Evolutionary conservation across 345 rosid species (phyloP).

Genomic region (Nasturtium officinale): DNA sequence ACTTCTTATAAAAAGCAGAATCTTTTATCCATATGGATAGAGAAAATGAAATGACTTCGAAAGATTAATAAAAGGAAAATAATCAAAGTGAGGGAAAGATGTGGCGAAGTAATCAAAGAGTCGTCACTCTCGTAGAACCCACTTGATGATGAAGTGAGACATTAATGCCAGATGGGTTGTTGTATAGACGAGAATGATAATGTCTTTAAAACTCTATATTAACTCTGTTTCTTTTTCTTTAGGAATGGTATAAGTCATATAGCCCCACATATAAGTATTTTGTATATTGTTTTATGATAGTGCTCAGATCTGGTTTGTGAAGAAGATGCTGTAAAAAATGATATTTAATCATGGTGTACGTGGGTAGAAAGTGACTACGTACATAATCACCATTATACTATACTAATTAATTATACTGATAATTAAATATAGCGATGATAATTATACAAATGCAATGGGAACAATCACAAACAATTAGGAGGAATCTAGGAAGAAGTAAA

Average conservation of each 20-base stretch:
- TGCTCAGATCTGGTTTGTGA: constrained; percentile 29
- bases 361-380: constrained; percentile 36
- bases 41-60: constrained; percentile 33
- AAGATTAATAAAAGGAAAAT: constrained; percentile 15
- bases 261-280: not conserved
- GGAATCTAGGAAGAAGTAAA: constrained; percentile 43
- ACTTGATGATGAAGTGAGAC: constrained; percentile 30
- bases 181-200: constrained; percentile 35
- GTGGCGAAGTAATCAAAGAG: constrained; percentile 41
- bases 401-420: not conserved
- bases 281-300: not conserved
- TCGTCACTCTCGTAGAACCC: constrained; percentile 45
- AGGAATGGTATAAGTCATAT: constrained; percentile 10
- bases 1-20: not conserved
- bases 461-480: constrained; percentile 45
- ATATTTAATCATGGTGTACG: constrained; percentile 10
- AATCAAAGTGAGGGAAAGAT: constrained; percentile 26
- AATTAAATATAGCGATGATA: not conserved
- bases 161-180: constrained; percentile 41
- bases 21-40: not conserved
- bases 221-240: constrained; percentile 21
- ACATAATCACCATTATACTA: constrained; percentile 13
- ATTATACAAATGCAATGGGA: constrained; percentile 30
- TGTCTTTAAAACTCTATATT: constrained; percentile 20
- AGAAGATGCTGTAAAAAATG: not conserved